Base-by-base conservation (phyloP, 2,329 filamentous ascomycete genomes). In the Colletotrichum agaves region DNA sequence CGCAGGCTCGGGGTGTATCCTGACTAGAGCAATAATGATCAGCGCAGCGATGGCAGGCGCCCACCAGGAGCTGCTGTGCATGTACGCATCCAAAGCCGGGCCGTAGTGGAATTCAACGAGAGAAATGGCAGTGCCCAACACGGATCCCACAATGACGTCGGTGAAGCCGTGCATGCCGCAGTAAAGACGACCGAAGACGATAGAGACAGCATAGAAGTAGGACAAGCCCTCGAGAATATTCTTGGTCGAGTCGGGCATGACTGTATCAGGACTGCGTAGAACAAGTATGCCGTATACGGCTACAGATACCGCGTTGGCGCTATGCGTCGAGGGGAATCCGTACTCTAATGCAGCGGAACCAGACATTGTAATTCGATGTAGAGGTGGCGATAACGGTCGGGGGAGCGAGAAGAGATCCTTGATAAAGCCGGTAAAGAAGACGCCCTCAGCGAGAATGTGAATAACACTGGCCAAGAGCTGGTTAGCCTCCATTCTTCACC, bases 111-210 rank as follows among this genome's bases (percentile, higher is more conserved):
- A 90, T 75, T 91, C 88, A 69, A 88, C 71, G 31, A 86, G 76
- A 23, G 85, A 85, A 70, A 91, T 87, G 58, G 86, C 79, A 11
- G 90, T 91, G 35, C 96, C 96, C 63, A 98, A 85, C 13, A 89
- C 73, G 61, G 91, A 93, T 6, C 96, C 96, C 63, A 96, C 79
- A 13, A 96, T 80, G 23, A 98, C 94, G 78, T 99, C 96, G 47
- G 96, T 84, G 80, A 98, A 97, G 11, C 96, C 96, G 80, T 99
- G 96, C 96, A 99, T 99, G 69, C 96, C 96, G 76, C 96, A 99
- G 82, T 99, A 98, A 39, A 99, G 84, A 19, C 96, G 90, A 5
- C 96, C 96, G 70, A 98, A 83, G 44, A 98, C 87, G 75, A 99
- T 98, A 27, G 95, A 98, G 12, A 88, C 81, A 37, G 93, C 93